Percentiles rank a stretch among this genome's conserved stretches.
These are phyloP conservation scores for Datura wrightii DNA, from an alignment of 257 asterid genomes.

Conservation along the genomic window DNA sequence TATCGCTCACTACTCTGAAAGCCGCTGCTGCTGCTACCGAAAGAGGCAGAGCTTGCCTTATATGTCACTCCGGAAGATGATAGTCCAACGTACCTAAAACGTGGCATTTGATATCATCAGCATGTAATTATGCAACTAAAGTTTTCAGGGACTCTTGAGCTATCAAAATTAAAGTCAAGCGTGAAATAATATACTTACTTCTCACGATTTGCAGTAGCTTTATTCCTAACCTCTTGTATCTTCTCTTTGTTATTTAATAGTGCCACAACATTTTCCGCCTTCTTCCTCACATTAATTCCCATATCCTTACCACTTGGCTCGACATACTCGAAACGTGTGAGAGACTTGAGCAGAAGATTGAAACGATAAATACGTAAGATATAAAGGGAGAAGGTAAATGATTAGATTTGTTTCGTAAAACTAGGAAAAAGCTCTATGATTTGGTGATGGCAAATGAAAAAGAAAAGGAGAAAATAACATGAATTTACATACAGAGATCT, in stretches of 20 bases:
- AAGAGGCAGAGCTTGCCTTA: constrained; percentile 75
- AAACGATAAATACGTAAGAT: not conserved
- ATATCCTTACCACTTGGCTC: constrained; percentile 90
- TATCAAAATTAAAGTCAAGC: constrained; percentile 32
- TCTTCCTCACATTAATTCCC: constrained; percentile 91
- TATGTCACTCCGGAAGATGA: constrained; percentile 85
- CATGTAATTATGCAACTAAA: constrained; percentile 24
- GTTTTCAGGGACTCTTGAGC: constrained; percentile 24
- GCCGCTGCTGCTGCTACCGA: constrained; percentile 59
- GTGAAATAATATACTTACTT: constrained; percentile 60
- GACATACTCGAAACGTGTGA: constrained; percentile 84
- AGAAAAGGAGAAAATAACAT: constrained; percentile 28
- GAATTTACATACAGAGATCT: constrained; percentile 77
- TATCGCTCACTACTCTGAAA: constrained; percentile 53
- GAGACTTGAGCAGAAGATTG: constrained; percentile 59
- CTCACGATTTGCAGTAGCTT: constrained; percentile 88
- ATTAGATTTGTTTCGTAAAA: not conserved
- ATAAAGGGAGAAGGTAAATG: not conserved
- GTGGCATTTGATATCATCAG: constrained; percentile 21
- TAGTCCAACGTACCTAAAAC: constrained; percentile 79
- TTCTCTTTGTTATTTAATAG: constrained; percentile 87
- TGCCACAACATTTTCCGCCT: constrained; percentile 79
- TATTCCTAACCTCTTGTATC: constrained; percentile 81
- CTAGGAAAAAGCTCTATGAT: constrained; percentile 18
- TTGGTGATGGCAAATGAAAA: constrained; percentile 27